phyloP scores from a whole-genome alignment of 2,329 filamentous ascomycete genomes.

The Thermothelomyces thermophilus region DNA sequence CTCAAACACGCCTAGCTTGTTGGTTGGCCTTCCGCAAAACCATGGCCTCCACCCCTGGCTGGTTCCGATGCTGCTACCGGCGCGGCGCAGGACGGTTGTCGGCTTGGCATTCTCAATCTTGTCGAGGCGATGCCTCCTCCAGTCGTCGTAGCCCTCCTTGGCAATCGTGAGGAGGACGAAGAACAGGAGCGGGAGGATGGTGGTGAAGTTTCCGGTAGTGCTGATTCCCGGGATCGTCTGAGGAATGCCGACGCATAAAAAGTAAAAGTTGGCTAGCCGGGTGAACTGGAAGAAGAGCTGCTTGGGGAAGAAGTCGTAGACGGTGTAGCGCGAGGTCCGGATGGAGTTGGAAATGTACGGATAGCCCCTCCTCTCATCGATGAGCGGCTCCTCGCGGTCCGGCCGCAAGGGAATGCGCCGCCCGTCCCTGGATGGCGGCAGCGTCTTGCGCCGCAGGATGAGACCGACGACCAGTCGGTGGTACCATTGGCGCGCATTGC shows the following conservation, averaged over 20 bases:
- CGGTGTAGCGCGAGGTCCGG: conserved; percentile 78
- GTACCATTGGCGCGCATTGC: conserved; percentile 7
- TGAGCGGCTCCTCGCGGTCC: conserved; percentile 44
- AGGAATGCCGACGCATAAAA: conserved; percentile 76
- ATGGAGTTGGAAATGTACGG: conserved; percentile 77
- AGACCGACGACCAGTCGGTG: conserved; percentile 37
- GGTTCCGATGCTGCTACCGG: conserved; percentile 46
- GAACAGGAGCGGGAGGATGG: conserved; percentile 70
- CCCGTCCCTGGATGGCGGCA: conserved; percentile 72
- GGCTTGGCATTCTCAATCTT: conserved; percentile 63
- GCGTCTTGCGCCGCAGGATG: conserved; percentile 60
- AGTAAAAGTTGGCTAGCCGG: conserved; percentile 93
- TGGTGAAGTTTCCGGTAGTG: conserved; percentile 87
- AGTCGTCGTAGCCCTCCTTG: conserved; percentile 89
- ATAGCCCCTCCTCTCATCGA: conserved; percentile 72
- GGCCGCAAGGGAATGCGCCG: conserved; percentile 71
- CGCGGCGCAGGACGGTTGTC: background rate
- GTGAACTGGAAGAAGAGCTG: conserved; percentile 89
- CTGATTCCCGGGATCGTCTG: conserved; percentile 90
- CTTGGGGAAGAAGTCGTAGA: conserved; percentile 82
- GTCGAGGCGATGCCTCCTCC: conserved; percentile 74
- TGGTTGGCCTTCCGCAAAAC: background rate
- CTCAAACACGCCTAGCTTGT: background rate
- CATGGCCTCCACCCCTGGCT: conserved; percentile 17
- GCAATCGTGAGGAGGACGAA: conserved; percentile 83